Conservation (phyloP, 176 grass and related monocot species). For the Lolium multiflorum region DNA sequence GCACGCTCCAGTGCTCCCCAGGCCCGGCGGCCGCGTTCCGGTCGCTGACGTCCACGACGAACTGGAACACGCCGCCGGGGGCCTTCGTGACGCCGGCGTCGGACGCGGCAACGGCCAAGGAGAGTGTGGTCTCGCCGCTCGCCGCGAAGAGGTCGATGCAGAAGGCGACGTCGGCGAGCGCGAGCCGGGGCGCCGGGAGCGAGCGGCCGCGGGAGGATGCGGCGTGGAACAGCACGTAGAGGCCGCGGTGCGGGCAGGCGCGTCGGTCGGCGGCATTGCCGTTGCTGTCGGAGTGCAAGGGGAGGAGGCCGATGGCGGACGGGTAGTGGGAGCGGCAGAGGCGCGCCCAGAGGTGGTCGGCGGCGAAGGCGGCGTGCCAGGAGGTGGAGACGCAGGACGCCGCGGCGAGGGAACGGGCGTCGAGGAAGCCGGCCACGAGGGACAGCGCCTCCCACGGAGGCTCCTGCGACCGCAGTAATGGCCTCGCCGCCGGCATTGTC, state of each 20-base stretch:
- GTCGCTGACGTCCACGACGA: constrained; percentile 46
- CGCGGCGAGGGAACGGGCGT: constrained; percentile 60
- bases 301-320: constrained; percentile 48
- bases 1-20: constrained; percentile 42
- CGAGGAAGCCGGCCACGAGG: constrained; percentile 52
- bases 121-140: constrained; percentile 28
- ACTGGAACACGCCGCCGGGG: constrained; percentile 54
- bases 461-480: background rate
- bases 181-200: constrained; percentile 43
- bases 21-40: constrained; percentile 27
- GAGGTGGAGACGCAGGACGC: constrained; percentile 74
- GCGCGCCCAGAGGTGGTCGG: constrained; percentile 63
- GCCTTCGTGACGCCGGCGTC: background rate
- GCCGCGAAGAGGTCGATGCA: constrained; percentile 56
- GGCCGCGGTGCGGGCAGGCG: constrained; percentile 38
- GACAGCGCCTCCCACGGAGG: constrained; percentile 61
- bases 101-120: constrained; percentile 45
- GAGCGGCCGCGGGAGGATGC: constrained; percentile 11
- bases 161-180: constrained; percentile 64
- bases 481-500: constrained; percentile 5
- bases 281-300: background rate
- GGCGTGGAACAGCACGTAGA: constrained; percentile 63
- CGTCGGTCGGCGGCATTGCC: background rate
- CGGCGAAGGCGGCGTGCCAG: constrained; percentile 66
- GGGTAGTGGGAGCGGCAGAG: constrained; percentile 67